Base-by-base conservation (phyloP, 176 grass and related monocot genomes). In the Neostapfia colusana region DNA sequence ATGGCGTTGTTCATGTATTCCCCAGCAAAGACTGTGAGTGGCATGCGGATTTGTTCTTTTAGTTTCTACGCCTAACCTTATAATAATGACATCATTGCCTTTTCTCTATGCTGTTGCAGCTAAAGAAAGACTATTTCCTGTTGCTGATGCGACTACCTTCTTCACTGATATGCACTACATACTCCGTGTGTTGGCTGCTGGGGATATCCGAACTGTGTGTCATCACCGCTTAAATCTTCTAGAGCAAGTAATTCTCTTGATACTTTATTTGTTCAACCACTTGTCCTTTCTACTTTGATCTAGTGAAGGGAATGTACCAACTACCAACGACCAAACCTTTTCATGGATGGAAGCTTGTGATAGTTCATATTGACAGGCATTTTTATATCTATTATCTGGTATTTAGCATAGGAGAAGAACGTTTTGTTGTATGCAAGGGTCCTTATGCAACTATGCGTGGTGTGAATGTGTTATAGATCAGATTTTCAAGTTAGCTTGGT, bases 111-210 rank as follows among this genome's bases (percentile, higher is more conserved):
- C 62, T 4, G 38, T 28, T 69, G 15, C 88, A 93, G 91, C n/a
- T 66, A 83, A 26, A 0, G 89, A 99, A 75, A 92, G 83, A 57
- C 44, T 92, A 70, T 99, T 92, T 84, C 89, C 87, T 59, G 85
- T 99, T 27, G 91, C 85, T 84, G 91, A 95, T 86, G 95, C 95
- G 28, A 99, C 95, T 46, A 94, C 95, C 40, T 99, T 99, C 78
- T 99, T 99, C 76, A 99, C 95, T 46, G 95, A 99, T 61, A 85
- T 95, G 83, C 95, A 99, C 86, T 83, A 99, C 84, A 84, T 99
- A 49, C 91, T 99, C 38, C 82, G 89, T 24, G 83, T 99, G 40
- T 88, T 81, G 82, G 92, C 95, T 69, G 82, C 82, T 10, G 95
- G 95, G 71, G 95, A 99, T 78, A 95, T 88, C 76, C 95, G 95